Evolutionary conservation across 495 filamentous ascomycete genomes (phyloP).

Genomic region (Penicillium crystallinum): DNA sequence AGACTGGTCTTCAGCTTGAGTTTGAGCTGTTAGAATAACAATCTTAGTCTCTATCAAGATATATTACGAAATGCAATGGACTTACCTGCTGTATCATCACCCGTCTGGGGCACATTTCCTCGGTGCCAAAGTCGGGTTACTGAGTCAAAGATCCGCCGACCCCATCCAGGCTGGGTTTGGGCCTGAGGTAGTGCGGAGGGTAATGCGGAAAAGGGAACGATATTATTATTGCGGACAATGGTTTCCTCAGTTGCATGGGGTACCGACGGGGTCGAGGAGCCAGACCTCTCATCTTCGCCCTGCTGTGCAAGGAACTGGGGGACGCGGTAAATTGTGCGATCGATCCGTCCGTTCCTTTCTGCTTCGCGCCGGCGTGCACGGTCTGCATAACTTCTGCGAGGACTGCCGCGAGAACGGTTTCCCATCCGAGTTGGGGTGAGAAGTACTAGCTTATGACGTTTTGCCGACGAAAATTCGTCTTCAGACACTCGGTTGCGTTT

Average conservation of each 20-base stretch:
- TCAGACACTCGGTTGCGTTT: not conserved
- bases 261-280: not conserved
- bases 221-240: not conserved
- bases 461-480: not conserved
- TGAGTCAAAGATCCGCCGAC: constrained; percentile 15
- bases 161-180: not conserved
- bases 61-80: not conserved
- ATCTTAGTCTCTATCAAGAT: not conserved
- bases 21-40: constrained; percentile 1
- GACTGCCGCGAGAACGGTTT: not conserved
- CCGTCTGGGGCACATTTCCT: not conserved
- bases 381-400: constrained; percentile 21
- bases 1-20: not conserved
- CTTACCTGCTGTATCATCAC: constrained; percentile 1
- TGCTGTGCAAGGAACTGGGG: constrained; percentile 29
- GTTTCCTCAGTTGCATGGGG: not conserved
- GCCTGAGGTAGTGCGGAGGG: not conserved
- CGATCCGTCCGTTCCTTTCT: constrained; percentile 27
- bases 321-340: constrained; percentile 34
- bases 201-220: constrained; percentile 4
- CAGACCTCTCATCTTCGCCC: constrained; percentile 14
- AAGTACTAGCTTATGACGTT: not conserved
- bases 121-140: constrained; percentile 18
- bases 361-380: constrained; percentile 27
- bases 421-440: not conserved